Percentiles rank a stretch among this genome's conserved stretches.
These are phyloP conservation scores for Trichoderma semiorbis DNA, from an alignment of 2,329 filamentous ascomycete species.

Conservation along the genomic window DNA sequence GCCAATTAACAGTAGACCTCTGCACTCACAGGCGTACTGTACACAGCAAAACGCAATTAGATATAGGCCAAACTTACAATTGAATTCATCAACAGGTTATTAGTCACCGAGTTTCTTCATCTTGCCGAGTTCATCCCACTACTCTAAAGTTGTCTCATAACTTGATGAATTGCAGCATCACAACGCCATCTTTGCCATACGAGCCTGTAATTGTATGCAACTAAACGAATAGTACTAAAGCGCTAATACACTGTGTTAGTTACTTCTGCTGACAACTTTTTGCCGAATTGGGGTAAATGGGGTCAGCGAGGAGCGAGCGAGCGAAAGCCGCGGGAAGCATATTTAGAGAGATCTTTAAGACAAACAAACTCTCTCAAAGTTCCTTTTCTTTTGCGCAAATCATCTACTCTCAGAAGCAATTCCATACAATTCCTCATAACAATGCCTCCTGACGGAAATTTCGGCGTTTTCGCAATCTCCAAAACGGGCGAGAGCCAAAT, in stretches of 20 bases:
- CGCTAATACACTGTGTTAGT: conserved; percentile 1
- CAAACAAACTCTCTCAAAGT: background rate
- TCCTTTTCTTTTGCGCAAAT: background rate
- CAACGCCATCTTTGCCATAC: background rate
- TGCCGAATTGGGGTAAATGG: background rate
- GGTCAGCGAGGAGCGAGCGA: background rate
- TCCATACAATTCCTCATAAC: background rate
- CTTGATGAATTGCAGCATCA: background rate
- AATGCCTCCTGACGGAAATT: conserved; percentile 4
- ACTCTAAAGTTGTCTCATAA: background rate
- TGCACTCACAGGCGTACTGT: background rate
- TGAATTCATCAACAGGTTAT: background rate
- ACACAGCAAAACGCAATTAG: background rate
- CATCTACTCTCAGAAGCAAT: background rate
- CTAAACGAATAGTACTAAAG: background rate
- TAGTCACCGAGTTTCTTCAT: background rate
- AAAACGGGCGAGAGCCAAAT: background rate
- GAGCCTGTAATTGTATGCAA: background rate
- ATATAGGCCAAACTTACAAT: background rate
- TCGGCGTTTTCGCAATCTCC: conserved; percentile 11
- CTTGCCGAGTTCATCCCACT: background rate
- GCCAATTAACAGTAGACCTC: background rate
- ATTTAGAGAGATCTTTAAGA: background rate
- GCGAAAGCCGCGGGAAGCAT: background rate
- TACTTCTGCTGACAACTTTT: background rate